phyloP scores from a whole-genome alignment of 345 rosid species.

The Ceriops decandra region DNA sequence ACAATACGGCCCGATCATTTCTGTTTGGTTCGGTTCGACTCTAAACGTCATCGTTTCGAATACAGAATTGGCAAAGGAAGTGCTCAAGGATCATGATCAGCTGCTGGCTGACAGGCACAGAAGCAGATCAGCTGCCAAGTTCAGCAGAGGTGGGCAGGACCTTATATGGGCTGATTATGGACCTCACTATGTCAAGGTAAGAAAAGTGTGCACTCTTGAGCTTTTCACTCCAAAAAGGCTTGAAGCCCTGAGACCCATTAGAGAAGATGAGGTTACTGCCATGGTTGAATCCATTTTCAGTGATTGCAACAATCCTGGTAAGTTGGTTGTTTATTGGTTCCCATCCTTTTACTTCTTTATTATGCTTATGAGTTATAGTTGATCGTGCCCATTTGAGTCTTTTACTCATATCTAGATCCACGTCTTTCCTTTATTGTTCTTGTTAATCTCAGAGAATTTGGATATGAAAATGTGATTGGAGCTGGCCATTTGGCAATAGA shows the following conservation, averaged over 20 bases:
- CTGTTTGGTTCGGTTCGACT: constrained; percentile 90
- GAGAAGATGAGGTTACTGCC: constrained; percentile 91
- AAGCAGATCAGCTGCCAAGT: constrained; percentile 64
- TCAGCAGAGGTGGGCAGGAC: constrained; percentile 77
- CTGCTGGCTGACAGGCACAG: constrained; percentile 75
- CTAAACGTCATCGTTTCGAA: constrained; percentile 72
- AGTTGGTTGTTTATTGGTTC: background rate
- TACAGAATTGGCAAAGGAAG: constrained; percentile 71
- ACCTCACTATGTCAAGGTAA: constrained; percentile 89
- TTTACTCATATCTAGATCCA: no score
- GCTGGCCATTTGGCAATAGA: no score
- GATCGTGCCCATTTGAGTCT: no score
- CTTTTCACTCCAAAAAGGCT: constrained; percentile 78
- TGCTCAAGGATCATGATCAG: constrained; percentile 74
- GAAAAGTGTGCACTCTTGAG: constrained; percentile 83
- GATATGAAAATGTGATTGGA: no score
- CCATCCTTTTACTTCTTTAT: background rate
- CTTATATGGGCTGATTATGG: constrained; percentile 97
- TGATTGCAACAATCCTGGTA: constrained; percentile 66
- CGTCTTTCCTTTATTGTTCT: no score
- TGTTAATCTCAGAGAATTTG: no score
- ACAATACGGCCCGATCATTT: constrained; percentile 69
- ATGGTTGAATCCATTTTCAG: constrained; percentile 80
- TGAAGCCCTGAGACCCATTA: constrained; percentile 70
- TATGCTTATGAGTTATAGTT: no score